Evolutionary conservation across 2,329 filamentous ascomycete genomes (phyloP), one percentile per base, ranked within the genome.

Genomic region (Tolypocladium endophyticum): DNA sequence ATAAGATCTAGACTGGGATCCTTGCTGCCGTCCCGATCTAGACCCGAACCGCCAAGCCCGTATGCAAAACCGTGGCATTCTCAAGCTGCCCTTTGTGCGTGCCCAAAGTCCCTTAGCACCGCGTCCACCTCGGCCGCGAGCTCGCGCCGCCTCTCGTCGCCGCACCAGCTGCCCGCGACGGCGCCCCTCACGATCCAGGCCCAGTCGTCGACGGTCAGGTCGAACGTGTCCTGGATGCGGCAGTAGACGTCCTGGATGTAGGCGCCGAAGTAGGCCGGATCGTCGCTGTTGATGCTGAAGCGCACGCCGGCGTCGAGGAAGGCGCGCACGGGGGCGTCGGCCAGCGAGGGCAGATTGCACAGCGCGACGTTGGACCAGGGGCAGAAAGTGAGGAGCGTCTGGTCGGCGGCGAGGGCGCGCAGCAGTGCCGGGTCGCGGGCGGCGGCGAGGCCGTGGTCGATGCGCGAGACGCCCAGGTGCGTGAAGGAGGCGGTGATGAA

Each of bases 161-260:
- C 74, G 68, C 87, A 87, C 88, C 88, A 92, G 68, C 87, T 90
- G 30, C 85, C 86, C 62, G 82, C 75, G 14, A 91, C 84, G 25
- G 82, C 79, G 43, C 82, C 82, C 63, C 77, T 77, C 14, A 81
- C 84, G 66, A 92, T 87, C 7, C 68, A 73, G 64, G 75, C 79
- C 89, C 88, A 92, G 58, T 92, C 87, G n/a, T 74, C 71, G 4
- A 85, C 72, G 28, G 71, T 79, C 64, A 92, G 71, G 4, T 74
- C 69, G 70, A 90, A 90, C 0, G 86, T 84, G 50, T 90, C 85
- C 71, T 92, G 88, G 36, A 92, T 86, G 1, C 86, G 86, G 66
- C 84, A 87, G 61, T 50, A 50, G 45, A 50, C 45, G 23, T 50
- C 45, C 45, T 50, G 45, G 45, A 50, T 28, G 45, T 50, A 50